phyloP scores from a whole-genome alignment of 257 asterid species.

The Solanum pinnatisectum region DNA sequence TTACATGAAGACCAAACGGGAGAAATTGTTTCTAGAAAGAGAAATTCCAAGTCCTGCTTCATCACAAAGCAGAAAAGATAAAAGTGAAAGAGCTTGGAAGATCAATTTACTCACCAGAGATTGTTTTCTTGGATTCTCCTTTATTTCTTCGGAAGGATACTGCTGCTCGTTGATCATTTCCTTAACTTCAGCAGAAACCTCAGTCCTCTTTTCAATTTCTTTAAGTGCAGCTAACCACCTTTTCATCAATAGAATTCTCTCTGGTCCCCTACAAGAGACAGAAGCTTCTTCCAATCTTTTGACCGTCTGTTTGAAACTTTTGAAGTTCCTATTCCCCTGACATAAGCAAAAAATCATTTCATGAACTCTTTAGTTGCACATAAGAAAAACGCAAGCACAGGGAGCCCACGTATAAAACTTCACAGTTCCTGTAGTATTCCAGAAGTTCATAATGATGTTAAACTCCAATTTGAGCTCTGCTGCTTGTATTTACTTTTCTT shows the following conservation, averaged over 20 bases:
- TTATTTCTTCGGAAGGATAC: slow-evolving; percentile 52
- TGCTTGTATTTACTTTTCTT: background rate
- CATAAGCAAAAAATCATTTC: background rate
- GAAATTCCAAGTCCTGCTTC: background rate
- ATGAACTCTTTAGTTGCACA: background rate
- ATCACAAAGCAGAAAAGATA: background rate
- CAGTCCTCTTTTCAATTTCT: slow-evolving; percentile 43
- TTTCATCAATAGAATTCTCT: slow-evolving; percentile 69
- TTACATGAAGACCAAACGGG: background rate
- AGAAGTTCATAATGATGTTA: background rate
- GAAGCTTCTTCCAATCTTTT: slow-evolving; percentile 95
- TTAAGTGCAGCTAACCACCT: slow-evolving; percentile 76
- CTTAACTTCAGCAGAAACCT: slow-evolving; percentile 36
- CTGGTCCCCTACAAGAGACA: slow-evolving; percentile 85
- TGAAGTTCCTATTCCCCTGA: slow-evolving; percentile 60
- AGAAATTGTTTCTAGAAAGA: background rate
- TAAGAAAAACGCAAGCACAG: background rate
- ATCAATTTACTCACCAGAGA: slow-evolving; percentile 43
- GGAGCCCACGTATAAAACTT: background rate
- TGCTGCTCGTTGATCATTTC: slow-evolving; percentile 40
- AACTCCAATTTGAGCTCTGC: background rate
- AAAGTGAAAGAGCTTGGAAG: background rate
- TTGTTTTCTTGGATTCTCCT: slow-evolving; percentile 59
- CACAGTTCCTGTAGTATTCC: background rate
- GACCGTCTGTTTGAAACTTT: slow-evolving; percentile 86